A percentile compares a stretch with the other conserved stretches of the same genome.
These are phyloP conservation scores for Vitis hybrid DNA, from an alignment of 177 flowering plant genomes.

Conservation along the genomic window DNA sequence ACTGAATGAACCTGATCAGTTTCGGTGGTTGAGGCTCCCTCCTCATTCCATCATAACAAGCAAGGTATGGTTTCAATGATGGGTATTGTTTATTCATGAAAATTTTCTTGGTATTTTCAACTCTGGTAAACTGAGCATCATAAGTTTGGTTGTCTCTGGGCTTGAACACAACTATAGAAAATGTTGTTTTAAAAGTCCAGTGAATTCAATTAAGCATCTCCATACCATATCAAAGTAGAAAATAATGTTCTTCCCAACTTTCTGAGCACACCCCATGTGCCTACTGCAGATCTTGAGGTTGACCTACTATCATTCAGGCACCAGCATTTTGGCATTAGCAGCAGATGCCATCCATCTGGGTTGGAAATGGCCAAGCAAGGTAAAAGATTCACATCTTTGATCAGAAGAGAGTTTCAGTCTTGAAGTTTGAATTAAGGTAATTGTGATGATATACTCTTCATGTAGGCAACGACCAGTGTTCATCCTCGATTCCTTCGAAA, in stretches of 20 bases:
- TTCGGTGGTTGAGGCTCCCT: slow-evolving; percentile 24
- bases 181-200: no score
- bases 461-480: slow-evolving; percentile 29
- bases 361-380: slow-evolving; percentile 42
- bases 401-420: neutral
- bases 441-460: no score
- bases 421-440: neutral
- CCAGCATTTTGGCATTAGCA: slow-evolving; percentile 33
- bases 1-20: slow-evolving; percentile 27
- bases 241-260: no score
- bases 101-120: no score
- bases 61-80: slow-evolving; percentile 16
- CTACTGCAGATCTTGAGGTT: slow-evolving; percentile 31
- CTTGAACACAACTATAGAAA: neutral
- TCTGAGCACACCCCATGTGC: neutral
- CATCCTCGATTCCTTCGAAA: slow-evolving; percentile 32
- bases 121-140: no score
- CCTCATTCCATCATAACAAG: neutral
- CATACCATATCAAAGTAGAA: no score
- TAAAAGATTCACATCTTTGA: neutral
- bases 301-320: slow-evolving; percentile 29
- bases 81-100: neutral
- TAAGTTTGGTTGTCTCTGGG: neutral
- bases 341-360: slow-evolving; percentile 31
- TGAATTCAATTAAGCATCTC: no score